Base-by-base conservation (phyloP, 139 green algal genomes). In the Chlorella vulgaris region DNA sequence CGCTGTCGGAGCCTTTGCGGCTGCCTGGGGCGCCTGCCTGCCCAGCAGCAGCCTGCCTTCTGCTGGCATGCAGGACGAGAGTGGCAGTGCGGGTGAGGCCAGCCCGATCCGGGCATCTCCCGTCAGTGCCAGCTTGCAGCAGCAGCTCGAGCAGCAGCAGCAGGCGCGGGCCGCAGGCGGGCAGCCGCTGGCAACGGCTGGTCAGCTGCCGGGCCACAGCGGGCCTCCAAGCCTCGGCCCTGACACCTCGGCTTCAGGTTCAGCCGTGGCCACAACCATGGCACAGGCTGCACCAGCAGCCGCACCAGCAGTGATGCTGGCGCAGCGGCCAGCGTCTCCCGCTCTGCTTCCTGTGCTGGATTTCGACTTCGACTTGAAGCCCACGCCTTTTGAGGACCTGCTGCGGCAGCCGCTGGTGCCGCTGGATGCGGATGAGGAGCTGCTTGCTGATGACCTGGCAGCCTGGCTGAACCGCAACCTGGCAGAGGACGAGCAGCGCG, bases 291-390 rank as follows among this genome's bases (percentile, higher is more conserved):
- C 50, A 29, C n/a, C 43, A 4, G 47, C 43, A 47, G 28, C 69
- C 10, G 13, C 28, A 24, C 6, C 43, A 15, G 10, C 69, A 22
- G 28, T 39, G 47, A 26, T 42, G 29, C 31, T 21, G 61, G 36
- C 40, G 21, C 42, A 40, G 29, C 4, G 7, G 28, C 40, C 19
- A 33, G 42, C 39, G 50, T 36, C 35, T 50, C 58, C 78, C 0
- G 38, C 78, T 1, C 38, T 29, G n/a, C 78, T 84, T 28, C 68
- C 68, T 3, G 53, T 84, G 18, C 78, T 84, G 36, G 68, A 78
- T 29, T 84, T 84, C 51, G 68, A 84, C 21, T 6, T 76, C 4
- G 67, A 71, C 33, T 42, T 63, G n/a, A 7, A 61, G 42, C 69
- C 43, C 43, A 63, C 43, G 29, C 69, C 69, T 7, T 62, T 42